These are phyloP conservation scores for Cichorium intybus DNA, from an alignment of 140 eudicot species.

Conservation along the genomic window DNA sequence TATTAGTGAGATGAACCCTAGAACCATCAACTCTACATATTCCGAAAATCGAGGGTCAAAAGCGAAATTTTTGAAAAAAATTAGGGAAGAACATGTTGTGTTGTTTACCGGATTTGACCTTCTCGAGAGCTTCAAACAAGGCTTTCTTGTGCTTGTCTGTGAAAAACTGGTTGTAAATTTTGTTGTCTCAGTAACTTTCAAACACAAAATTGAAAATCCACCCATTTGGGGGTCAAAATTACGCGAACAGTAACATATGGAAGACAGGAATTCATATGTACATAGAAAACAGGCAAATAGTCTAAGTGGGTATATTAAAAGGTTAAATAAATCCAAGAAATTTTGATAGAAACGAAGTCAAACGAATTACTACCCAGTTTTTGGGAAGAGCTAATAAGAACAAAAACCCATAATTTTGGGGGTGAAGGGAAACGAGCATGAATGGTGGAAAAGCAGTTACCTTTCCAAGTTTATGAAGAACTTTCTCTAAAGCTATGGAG, in stretches of 20 bases:
- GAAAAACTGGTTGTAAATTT: conserved; percentile 45
- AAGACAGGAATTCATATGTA: neutral
- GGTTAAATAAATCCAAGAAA: neutral
- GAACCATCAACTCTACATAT: conserved; percentile 70
- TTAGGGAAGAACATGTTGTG: neutral
- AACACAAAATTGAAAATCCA: neutral
- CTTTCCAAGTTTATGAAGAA: conserved; percentile 58
- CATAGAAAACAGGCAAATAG: neutral
- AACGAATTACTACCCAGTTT: neutral
- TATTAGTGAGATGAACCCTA: conserved; percentile 70
- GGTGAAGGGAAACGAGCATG: neutral
- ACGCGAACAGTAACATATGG: too few relatives aligned
- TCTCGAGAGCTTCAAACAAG: conserved; percentile 66
- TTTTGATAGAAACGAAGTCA: neutral
- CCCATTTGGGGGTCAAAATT: too few relatives aligned
- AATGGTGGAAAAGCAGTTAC: conserved; percentile 18
- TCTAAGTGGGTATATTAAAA: neutral
- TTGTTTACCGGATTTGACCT: conserved; percentile 61
- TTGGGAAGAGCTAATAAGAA: neutral
- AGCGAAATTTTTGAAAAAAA: neutral
- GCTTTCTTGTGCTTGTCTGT: conserved; percentile 63
- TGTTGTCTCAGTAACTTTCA: conserved; percentile 9
- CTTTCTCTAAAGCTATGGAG: conserved; percentile 58
- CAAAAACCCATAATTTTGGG: neutral
- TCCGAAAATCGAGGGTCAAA: neutral